Evolutionary conservation across 768 basidiomycete species (phyloP).

Genomic region (Kwoniella sp.): DNA sequence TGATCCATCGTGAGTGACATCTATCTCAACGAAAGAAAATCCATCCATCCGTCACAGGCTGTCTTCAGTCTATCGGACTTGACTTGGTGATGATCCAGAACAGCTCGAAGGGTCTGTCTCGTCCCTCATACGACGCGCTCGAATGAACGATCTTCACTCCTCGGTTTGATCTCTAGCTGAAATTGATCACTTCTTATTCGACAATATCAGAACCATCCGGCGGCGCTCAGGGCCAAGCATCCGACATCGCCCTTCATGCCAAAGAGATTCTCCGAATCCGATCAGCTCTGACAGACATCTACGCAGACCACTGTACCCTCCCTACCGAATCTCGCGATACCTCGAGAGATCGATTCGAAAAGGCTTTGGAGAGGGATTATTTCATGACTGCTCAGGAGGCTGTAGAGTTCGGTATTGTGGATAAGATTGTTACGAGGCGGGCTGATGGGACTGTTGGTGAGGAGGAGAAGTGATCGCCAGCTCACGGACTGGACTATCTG

Average conservation of each 20-base stretch:
- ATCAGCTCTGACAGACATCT: constrained; percentile 78
- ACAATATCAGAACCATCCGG: constrained; percentile 80
- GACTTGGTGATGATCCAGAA: no score
- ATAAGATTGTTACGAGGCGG: constrained; percentile 74
- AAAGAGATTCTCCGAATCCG: constrained; percentile 91
- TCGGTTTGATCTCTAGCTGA: no score
- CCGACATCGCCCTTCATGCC: constrained; percentile 96
- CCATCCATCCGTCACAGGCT: no score
- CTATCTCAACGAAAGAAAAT: no score
- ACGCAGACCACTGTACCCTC: constrained; percentile 79
- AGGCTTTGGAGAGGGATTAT: constrained; percentile 88
- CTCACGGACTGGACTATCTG: no score
- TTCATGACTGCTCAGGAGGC: constrained; percentile 97
- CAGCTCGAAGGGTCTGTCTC: no score
- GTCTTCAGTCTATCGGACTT: no score
- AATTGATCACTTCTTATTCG: background rate
- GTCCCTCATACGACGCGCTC: no score
- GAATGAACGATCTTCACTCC: no score
- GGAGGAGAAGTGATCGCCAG: constrained; percentile 14
- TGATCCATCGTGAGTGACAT: constrained; percentile 89
- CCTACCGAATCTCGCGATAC: constrained; percentile 66
- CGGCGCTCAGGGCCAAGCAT: constrained; percentile 91
- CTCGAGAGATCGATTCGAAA: constrained; percentile 78
- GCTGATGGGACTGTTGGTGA: constrained; percentile 15
- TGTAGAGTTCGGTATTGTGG: constrained; percentile 86